phyloP scores from a whole-genome alignment of 192 early-diverging fungal species.

The Coemansia sp. region DNA sequence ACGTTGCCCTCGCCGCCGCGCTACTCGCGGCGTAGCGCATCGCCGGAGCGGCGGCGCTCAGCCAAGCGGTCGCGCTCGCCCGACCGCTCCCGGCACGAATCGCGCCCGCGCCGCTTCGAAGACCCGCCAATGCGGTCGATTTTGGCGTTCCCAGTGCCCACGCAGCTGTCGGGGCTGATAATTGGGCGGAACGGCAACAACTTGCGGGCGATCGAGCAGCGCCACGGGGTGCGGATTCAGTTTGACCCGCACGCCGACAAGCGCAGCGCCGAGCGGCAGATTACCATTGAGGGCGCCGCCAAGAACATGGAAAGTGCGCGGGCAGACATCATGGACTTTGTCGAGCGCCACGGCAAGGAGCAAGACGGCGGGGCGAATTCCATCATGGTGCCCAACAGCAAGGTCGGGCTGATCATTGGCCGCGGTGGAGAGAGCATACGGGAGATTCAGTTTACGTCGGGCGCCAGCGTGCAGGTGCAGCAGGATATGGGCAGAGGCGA shows the following conservation, averaged over 20 bases:
- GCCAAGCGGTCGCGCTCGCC: conserved; percentile 1
- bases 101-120: conserved; percentile 12
- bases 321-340: conserved; percentile 35
- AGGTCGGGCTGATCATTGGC: conserved; percentile 83
- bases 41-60: conserved; percentile 10
- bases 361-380: conserved; percentile 26
- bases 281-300: conserved; percentile 34
- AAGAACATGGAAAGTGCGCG: conserved; percentile 16
- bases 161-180: conserved; percentile 69
- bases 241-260: conserved; percentile 52
- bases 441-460: conserved; percentile 62
- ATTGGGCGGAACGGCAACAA: conserved; percentile 79
- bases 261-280: conserved; percentile 28
- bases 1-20: too few relatives aligned
- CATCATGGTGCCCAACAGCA: conserved; percentile 59
- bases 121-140: conserved; percentile 1
- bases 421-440: conserved; percentile 74
- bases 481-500: conserved; percentile 53
- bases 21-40: conserved; percentile 34
- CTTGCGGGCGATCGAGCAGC: conserved; percentile 70
- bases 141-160: conserved; percentile 57
- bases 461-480: conserved; percentile 67
- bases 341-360: conserved; percentile 10
- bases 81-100: conserved; percentile 4
- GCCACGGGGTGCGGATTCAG: conserved; percentile 69